Conservation (phyloP, 441 rosid species). For the Francoa sonchifolia region DNA sequence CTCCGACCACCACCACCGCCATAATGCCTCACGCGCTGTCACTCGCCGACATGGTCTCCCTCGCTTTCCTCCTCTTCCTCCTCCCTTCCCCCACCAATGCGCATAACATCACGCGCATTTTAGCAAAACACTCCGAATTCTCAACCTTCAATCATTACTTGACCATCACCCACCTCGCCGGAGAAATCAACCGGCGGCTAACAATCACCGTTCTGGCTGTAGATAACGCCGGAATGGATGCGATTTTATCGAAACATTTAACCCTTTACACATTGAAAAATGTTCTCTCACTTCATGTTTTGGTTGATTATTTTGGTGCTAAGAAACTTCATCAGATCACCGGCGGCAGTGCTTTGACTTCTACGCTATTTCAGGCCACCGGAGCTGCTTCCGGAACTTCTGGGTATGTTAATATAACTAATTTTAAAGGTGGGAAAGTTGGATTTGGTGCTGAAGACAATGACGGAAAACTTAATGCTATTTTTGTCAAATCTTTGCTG, state of each 20-base stretch:
- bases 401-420: constrained; percentile 82
- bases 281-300: constrained; percentile 73
- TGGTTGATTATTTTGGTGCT: constrained; percentile 80
- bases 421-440: constrained; percentile 76
- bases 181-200: constrained; percentile 70
- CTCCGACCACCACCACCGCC: constrained; percentile 10
- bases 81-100: constrained; percentile 23
- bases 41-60: constrained; percentile 6
- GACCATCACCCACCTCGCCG: constrained; percentile 63
- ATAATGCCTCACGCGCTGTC: constrained; percentile 17
- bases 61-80: constrained; percentile 18
- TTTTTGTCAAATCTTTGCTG: constrained; percentile 57
- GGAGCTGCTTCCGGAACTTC: constrained; percentile 75
- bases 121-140: constrained; percentile 54
- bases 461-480: constrained; percentile 36
- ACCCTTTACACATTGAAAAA: constrained; percentile 65
- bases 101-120: constrained; percentile 66
- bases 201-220: constrained; percentile 82
- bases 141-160: constrained; percentile 95
- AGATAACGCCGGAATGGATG: constrained; percentile 66
- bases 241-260: constrained; percentile 46
- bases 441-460: constrained; percentile 62
- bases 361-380: constrained; percentile 84
- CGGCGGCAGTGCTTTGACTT: constrained; percentile 62
- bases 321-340: constrained; percentile 86